Evolutionary conservation across 202 grass and related monocot species (phyloP), one percentile per base, ranked within the genome.

Genomic region (Miscanthus sacchariflorus): DNA sequence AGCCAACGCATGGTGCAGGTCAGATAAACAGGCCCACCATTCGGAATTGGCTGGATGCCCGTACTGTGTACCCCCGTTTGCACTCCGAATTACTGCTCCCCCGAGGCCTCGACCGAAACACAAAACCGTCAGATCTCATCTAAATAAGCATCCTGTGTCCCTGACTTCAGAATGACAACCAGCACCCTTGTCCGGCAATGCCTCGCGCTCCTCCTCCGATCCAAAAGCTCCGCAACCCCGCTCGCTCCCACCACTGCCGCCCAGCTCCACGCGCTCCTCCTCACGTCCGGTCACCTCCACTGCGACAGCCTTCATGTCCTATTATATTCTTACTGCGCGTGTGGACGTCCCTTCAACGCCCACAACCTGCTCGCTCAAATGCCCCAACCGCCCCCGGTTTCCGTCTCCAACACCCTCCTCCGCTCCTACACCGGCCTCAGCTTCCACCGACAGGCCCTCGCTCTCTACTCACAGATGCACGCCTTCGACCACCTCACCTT

Each of bases 401-500:
- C 84, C 45, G 70, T 86, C 66, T 58, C 65, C 45, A 95, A 95
- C 82, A 76, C 89, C 45, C 87, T 93, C 56, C 86, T 95, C 74
- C 89, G 87, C 67, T 91, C 87, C 70, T 87, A 95, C 79, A 85
- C 80, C 46, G 46, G 54, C 59, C 73, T 81, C 70, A 74, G 79
- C 56, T 50, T 83, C 76, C 42, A 85, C 76, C 58, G 36, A 19
- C 87, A 88, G 39, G 94, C 89, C 30, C 82, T 95, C 28, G 7
- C 45, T n/a, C 76, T 91, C 17, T 95, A 91, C 87, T 81, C 89
- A 9, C 63, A 43, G 69, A 93, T 90, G 91, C 66, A 30, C 33
- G n/a, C 59, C 87, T 91, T 90, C 79, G 91, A 95, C 71, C 79
- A 95, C 80, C 86, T 95, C 67, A 93, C 91, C 76, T 95, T 88